Evolutionary conservation across 768 basidiomycete species (phyloP).

Genomic region (Tricholoma sp.): DNA sequence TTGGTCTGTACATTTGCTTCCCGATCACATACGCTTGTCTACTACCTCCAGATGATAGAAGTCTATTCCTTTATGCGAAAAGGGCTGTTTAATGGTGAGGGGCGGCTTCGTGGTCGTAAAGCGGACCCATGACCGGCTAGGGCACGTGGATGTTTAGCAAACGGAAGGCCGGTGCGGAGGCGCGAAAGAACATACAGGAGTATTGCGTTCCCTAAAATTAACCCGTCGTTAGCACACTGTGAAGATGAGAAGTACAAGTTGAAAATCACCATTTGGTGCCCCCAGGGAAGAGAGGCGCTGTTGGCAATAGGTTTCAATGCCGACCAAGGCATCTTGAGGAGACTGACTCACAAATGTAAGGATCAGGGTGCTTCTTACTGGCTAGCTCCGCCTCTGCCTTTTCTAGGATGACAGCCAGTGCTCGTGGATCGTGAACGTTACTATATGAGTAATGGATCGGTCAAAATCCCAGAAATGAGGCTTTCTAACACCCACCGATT

Average conservation of each 20-base stretch:
- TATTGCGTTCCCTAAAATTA: slow-evolving; percentile 66
- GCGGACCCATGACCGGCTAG: slow-evolving; percentile 58
- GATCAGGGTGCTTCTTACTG: slow-evolving; percentile 77
- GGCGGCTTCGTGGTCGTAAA: slow-evolving; percentile 57
- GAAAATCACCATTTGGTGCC: slow-evolving; percentile 90
- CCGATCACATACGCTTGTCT: background rate
- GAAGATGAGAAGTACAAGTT: slow-evolving; percentile 2
- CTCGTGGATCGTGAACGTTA: slow-evolving; percentile 80
- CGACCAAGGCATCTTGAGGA: background rate
- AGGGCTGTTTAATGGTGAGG: slow-evolving; percentile 26
- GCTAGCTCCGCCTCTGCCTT: slow-evolving; percentile 76
- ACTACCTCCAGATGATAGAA: background rate
- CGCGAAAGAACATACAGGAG: slow-evolving; percentile 51
- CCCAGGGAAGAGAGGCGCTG: slow-evolving; percentile 79
- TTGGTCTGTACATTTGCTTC: background rate
- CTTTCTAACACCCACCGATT: slow-evolving; percentile 61
- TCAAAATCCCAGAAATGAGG: background rate
- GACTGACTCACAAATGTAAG: slow-evolving; percentile 87
- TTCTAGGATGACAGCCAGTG: slow-evolving; percentile 69
- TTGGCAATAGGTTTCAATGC: slow-evolving; percentile 4
- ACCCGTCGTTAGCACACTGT: slow-evolving; percentile 12
- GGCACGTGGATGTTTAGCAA: slow-evolving; percentile 8
- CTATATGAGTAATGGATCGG: slow-evolving; percentile 31
- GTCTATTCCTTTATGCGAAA: no score
- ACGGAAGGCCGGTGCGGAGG: background rate